Conservation (phyloP, 306 rosid genomes). For the Castanea sativa region DNA sequence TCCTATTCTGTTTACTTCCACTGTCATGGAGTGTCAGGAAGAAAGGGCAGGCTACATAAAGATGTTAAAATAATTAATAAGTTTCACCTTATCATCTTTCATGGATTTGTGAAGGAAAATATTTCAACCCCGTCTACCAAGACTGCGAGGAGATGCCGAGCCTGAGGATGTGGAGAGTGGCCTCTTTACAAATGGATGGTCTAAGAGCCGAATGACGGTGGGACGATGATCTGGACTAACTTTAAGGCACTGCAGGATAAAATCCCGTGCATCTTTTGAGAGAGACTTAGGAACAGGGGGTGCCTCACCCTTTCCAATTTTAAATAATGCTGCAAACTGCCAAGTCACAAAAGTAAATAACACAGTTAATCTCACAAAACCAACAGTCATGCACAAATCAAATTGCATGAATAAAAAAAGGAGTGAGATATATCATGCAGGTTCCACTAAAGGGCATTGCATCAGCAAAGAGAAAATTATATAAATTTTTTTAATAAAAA, state of each 20-base stretch:
- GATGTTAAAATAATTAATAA: conserved; percentile 8
- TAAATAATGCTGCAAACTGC: conserved; percentile 83
- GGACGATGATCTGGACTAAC: conserved; percentile 67
- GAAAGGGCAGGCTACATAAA: not conserved
- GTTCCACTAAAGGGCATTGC: not conserved
- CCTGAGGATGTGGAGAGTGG: conserved; percentile 55
- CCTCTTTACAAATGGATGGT: conserved; percentile 70
- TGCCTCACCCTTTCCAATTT: conserved; percentile 75
- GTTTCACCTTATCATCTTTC: conserved; percentile 42
- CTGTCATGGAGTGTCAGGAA: not conserved
- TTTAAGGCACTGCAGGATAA: conserved; percentile 70
- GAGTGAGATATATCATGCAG: not conserved
- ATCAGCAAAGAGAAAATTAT: not conserved
- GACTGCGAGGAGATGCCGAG: conserved; percentile 61
- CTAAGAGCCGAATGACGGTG: conserved; percentile 62
- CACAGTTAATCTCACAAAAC: conserved; percentile 18
- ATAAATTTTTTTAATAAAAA: not conserved
- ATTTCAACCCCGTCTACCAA: conserved; percentile 34
- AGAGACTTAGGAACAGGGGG: conserved; percentile 74
- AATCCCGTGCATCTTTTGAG: conserved; percentile 69
- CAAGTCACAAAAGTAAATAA: conserved; percentile 23
- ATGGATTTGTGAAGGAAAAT: conserved; percentile 11
- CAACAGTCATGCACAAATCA: conserved; percentile 3
- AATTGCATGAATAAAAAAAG: not conserved
- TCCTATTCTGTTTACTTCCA: not conserved